These are phyloP conservation scores for Trametes polyzona DNA, from an alignment of 1,284 basidiomycete species.

Conservation along the genomic window DNA sequence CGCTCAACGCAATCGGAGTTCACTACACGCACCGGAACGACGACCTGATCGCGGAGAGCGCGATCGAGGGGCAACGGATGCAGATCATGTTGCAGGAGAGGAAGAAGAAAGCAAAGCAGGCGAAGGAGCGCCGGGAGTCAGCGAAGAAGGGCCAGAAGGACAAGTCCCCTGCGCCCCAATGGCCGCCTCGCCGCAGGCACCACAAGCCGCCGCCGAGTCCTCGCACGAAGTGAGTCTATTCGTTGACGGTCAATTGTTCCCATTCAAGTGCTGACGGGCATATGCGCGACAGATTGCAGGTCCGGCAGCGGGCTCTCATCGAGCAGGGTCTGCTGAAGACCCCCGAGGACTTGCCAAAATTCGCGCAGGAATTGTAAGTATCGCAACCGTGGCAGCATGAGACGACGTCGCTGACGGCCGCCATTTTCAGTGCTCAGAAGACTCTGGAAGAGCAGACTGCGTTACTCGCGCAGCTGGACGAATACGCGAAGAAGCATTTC, in stretches of 20 bases:
- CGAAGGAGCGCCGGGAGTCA: constrained; percentile 32
- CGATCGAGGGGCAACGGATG: constrained; percentile 66
- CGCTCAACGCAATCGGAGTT: constrained; percentile 62
- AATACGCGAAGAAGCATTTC: constrained; percentile 24
- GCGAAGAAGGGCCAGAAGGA: constrained; percentile 23
- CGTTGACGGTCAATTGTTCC: background rate
- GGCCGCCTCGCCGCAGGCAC: constrained; percentile 68
- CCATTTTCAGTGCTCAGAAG: constrained; percentile 22
- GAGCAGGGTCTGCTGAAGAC: constrained; percentile 59
- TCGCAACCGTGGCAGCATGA: too few species aligned
- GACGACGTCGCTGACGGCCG: too few species aligned
- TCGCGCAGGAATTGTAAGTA: constrained; percentile 67
- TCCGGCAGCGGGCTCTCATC: constrained; percentile 61
- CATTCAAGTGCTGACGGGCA: background rate
- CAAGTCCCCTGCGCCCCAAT: constrained; percentile 46
- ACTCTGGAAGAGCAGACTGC: constrained; percentile 22
- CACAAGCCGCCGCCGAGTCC: constrained; percentile 54
- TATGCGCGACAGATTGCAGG: constrained; percentile 47
- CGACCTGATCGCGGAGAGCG: constrained; percentile 66
- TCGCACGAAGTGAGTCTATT: constrained; percentile 49
- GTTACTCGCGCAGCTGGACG: constrained; percentile 24
- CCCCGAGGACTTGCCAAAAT: constrained; percentile 52
- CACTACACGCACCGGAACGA: constrained; percentile 76
- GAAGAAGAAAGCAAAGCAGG: constrained; percentile 32
- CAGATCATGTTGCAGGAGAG: constrained; percentile 44